These are phyloP conservation scores for Coniochaeta ligniaria DNA, from an alignment of 2,329 filamentous ascomycete species.

Conservation along the genomic window DNA sequence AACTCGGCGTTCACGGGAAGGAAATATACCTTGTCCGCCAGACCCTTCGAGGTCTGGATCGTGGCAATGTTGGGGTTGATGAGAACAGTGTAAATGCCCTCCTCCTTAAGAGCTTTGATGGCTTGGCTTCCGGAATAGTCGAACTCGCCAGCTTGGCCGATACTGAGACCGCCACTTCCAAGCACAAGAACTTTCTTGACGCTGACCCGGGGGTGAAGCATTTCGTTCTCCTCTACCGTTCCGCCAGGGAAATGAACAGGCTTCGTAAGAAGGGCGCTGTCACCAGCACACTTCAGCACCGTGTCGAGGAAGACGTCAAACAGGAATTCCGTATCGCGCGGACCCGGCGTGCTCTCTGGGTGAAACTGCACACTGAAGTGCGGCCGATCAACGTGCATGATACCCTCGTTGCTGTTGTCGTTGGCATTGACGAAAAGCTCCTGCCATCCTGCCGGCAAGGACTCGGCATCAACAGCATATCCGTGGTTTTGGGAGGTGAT, in stretches of 20 bases:
- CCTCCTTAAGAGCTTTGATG: conserved; percentile 96
- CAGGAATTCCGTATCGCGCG: conserved; percentile 89
- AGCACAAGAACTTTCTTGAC: conserved; percentile 94
- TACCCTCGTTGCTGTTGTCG: conserved; percentile 96
- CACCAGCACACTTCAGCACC: conserved; percentile 63
- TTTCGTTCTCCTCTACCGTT: conserved; percentile 69
- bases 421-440: conserved; percentile 98
- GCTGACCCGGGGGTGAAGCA: conserved; percentile 66
- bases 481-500: conserved; percentile 99
- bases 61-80: conserved; percentile 99
- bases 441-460: conserved; percentile 72
- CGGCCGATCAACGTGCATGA: conserved; percentile 75
- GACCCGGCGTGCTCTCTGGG: conserved; percentile 92
- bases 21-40: conserved; percentile 99
- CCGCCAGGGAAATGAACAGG: conserved; percentile 86
- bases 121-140: conserved; percentile 98
- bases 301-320: conserved; percentile 95
- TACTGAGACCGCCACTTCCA: conserved; percentile 90
- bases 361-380: conserved; percentile 99
- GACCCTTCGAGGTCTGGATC: conserved; percentile 94
- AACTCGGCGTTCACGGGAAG: conserved; percentile 94
- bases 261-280: conserved; percentile 58
- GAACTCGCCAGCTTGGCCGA: conserved; percentile 96
- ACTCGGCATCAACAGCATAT: conserved; percentile 79
- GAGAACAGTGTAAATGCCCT: conserved; percentile 94